These are phyloP conservation scores for Penicillium angulare DNA, from an alignment of 495 filamentous ascomycete genomes.

Conservation along the genomic window DNA sequence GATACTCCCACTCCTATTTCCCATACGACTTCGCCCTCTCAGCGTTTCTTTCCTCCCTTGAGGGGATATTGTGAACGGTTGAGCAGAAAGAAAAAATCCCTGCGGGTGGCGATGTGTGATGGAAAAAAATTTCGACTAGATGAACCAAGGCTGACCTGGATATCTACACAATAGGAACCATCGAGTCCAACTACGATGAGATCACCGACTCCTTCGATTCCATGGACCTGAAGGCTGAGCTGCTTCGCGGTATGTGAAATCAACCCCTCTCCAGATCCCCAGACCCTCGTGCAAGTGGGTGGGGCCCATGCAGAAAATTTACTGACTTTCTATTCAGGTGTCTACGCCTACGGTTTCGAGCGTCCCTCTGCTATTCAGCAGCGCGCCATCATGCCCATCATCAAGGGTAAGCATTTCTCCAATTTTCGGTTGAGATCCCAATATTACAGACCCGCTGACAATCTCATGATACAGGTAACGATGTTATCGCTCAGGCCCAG, in stretches of 20 bases:
- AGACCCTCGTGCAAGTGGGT: constrained; percentile 6
- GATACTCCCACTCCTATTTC: constrained; percentile 7
- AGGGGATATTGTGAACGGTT: too few relatives aligned
- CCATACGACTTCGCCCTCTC: neutral
- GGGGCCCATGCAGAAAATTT: constrained; percentile 21
- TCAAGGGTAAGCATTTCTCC: constrained; percentile 76
- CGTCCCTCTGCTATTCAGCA: constrained; percentile 98
- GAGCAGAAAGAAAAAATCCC: neutral
- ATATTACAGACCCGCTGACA: too few relatives aligned
- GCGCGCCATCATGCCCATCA: constrained; percentile 98
- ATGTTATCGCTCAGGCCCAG: constrained; percentile 98
- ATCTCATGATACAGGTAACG: constrained; percentile 65
- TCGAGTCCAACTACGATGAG: constrained; percentile 99
- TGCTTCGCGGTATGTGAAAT: constrained; percentile 81
- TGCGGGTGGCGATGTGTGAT: neutral
- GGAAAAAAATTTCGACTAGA: neutral
- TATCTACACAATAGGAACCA: constrained; percentile 66
- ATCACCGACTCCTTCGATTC: constrained; percentile 98
- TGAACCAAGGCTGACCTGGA: neutral
- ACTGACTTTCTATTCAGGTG: constrained; percentile 58
- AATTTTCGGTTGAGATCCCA: constrained; percentile 23
- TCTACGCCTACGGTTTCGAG: constrained; percentile 99
- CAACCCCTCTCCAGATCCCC: neutral
- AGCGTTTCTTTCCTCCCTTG: neutral
- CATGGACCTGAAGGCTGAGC: constrained; percentile 94